Base-by-base conservation (phyloP, 208 protist genomes). In the Crithidia brevicula region DNA sequence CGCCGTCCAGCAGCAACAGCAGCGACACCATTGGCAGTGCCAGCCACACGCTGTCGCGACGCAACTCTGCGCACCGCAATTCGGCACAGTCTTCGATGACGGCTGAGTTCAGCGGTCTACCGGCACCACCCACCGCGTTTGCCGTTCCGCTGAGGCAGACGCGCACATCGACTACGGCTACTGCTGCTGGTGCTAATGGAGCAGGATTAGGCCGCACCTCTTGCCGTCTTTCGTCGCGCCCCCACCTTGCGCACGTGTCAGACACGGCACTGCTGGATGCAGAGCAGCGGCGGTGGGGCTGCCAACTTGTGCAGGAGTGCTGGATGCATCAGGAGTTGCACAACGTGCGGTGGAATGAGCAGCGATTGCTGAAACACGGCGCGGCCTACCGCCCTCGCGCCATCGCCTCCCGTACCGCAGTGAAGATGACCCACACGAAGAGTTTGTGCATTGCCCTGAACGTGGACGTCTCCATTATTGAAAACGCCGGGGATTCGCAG, bases 381-480 rank as follows among this genome's bases (percentile, higher is more conserved):
- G 73, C 70, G 4, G 53, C 64, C 40, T 89, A 95, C 74, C 86
- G 87, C 27, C 66, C 78, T 27, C 75, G 82, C 59, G 42, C 73
- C 40, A 89, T 93, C 36, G 86, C 86, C 31, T 75, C 84, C 0
- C 85, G 79, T 33, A 89, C 81, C 1, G 42, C 57, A 23, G 75
- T 86, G 63, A 72, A 45, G 33, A 77, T 87, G 74, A 81, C 77
- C 5, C 80, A 83, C 60, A 93, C 88, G 10, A 81, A 79, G 40
- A 74, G 74, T 22, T 60, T 96, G n/a, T 86, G 83, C 61, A 64
- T 92, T 40, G 81, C 73, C 20, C 56, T 93, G 15, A 93, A 92
- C 77, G 67, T 96, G 33, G 73, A 91, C 64, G 79, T 76, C 16
- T 43, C 56, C 46, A 59, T 85, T 13, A 71, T 93, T 2, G 82